Base-by-base conservation (phyloP, 768 basidiomycete genomes). In the Suillus placidus region DNA sequence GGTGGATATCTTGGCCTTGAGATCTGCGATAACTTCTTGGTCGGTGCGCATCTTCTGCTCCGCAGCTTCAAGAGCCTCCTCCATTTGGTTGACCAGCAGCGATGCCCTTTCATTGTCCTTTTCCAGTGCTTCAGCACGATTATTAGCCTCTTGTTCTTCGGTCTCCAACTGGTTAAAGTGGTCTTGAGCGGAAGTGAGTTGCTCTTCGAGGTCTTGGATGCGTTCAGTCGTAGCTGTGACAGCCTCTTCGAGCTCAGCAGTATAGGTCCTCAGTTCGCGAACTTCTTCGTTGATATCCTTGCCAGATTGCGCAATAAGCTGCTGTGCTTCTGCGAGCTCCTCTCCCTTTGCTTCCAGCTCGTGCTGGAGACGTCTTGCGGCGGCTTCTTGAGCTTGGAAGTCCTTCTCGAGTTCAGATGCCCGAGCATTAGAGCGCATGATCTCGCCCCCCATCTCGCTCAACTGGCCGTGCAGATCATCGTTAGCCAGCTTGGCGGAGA, bases 51-150 rank as follows among this genome's bases (percentile, higher is more conserved):
- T 91, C 77, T 88, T 89, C 72, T 82, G 81, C 74, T 94, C 91
- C 0, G 88, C 87, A 7, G 87, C 91, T 60, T 90, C 87, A 61
- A 95, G 76, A 0, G 92, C 93, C 2, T 89, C 85, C 68, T 94
- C 89, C 83, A 93, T 81, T 73, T 93, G 90, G 52, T 81, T 77
- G 23, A 81, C 85, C 3, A 89, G 80, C 69, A 89, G 85, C 18
- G 81, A 77, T 12, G 86, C 81, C 38, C 85, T 81, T 54, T 85
- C 80, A 0, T 78, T 79, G 47, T 88, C 87, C 10, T 78, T 82
- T 62, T 87, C 84, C 6, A 89, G 79, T 60, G 80, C 78, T 60
- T 86, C 82, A 56, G 83, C 72, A 61, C 83, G 83, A 57, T 86
- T 81, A 18, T 79, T 77, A 23, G 81, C 80, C 56, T 86, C 80